Evolutionary conservation across 257 asterid genomes (phyloP).

Genomic region (Rubia yunnanensis): DNA sequence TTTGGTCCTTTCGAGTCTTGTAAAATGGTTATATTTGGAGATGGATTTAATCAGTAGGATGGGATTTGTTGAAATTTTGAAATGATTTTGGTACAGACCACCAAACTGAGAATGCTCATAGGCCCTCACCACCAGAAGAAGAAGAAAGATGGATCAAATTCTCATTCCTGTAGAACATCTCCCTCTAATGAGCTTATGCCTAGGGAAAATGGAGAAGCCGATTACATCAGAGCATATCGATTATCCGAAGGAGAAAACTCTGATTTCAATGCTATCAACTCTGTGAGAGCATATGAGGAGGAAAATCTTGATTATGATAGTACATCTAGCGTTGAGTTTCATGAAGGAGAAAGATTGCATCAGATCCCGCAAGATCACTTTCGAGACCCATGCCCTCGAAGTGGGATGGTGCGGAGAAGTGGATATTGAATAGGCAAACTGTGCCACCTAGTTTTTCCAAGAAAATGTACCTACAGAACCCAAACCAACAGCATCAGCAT

Average conservation of each 20-base stretch:
- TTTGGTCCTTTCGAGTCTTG: no score
- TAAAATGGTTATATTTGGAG: not conserved
- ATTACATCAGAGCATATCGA: slow-evolving; percentile 31
- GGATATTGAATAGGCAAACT: slow-evolving; percentile 80
- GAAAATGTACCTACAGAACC: slow-evolving; percentile 37
- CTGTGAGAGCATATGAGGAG: slow-evolving; percentile 53
- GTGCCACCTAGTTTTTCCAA: slow-evolving; percentile 41
- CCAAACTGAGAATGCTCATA: slow-evolving; percentile 81
- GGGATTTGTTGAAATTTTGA: not conserved
- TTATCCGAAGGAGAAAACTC: slow-evolving; percentile 40
- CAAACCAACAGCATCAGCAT: slow-evolving; percentile 29
- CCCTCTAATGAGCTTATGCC: slow-evolving; percentile 43
- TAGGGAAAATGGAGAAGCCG: slow-evolving; percentile 30
- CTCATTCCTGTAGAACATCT: slow-evolving; percentile 88
- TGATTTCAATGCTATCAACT: slow-evolving; percentile 59
- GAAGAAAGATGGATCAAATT: slow-evolving; percentile 70
- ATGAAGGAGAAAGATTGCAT: slow-evolving; percentile 72
- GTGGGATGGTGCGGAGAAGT: slow-evolving; percentile 98
- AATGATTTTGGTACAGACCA: slow-evolving; percentile 38
- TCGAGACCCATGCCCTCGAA: slow-evolving; percentile 81
- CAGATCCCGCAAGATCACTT: slow-evolving; percentile 51
- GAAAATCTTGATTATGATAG: slow-evolving; percentile 93
- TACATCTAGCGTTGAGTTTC: slow-evolving; percentile 96
- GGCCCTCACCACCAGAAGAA: slow-evolving; percentile 54
- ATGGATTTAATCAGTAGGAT: not conserved